phyloP scores from a whole-genome alignment of 2,329 filamentous ascomycete genomes.

The Trichoderma oligosporum region DNA sequence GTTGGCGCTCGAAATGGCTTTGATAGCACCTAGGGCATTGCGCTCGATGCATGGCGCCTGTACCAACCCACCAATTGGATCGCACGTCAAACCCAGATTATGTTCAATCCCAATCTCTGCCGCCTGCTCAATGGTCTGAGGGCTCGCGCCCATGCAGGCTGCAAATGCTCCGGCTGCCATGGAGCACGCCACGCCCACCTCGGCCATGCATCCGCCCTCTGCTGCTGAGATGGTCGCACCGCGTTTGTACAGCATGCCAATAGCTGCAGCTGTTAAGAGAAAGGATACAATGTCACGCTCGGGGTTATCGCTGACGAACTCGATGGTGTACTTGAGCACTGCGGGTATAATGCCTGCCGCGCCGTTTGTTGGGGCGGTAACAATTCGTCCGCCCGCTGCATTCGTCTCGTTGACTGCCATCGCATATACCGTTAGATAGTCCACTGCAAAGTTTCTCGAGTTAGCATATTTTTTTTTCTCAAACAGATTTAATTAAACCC shows the following conservation, averaged over 20 bases:
- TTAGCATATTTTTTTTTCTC: not conserved
- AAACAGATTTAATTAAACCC: not conserved
- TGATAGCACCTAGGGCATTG: conserved; percentile 13
- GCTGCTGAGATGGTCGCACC: conserved; percentile 16
- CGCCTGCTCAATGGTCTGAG: conserved; percentile 10
- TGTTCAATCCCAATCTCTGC: conserved; percentile 11
- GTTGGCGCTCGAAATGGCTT: conserved; percentile 11
- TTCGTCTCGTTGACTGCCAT: conserved; percentile 16
- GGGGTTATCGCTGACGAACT: conserved; percentile 11
- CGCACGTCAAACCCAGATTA: conserved; percentile 9
- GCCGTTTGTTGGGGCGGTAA: conserved; percentile 10
- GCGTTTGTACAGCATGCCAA: conserved; percentile 15
- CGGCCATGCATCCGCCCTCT: conserved; percentile 14
- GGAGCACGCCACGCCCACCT: conserved; percentile 10
- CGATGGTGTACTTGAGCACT: conserved; percentile 10
- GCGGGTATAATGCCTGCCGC: conserved; percentile 12
- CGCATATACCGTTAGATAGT: conserved; percentile 13
- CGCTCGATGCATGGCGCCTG: conserved; percentile 15
- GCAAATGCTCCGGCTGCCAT: conserved; percentile 15
- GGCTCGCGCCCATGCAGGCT: conserved; percentile 14
- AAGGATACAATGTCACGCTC: conserved; percentile 12
- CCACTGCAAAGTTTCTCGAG: not conserved
- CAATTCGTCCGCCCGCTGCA: conserved; percentile 10
- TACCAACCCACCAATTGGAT: conserved; percentile 4
- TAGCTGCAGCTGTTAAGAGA: conserved; percentile 6